Percentiles rank a stretch among this genome's conserved stretches.
phyloP scores from a whole-genome alignment of 305 asterid species.

The Fraxinus ornus region DNA sequence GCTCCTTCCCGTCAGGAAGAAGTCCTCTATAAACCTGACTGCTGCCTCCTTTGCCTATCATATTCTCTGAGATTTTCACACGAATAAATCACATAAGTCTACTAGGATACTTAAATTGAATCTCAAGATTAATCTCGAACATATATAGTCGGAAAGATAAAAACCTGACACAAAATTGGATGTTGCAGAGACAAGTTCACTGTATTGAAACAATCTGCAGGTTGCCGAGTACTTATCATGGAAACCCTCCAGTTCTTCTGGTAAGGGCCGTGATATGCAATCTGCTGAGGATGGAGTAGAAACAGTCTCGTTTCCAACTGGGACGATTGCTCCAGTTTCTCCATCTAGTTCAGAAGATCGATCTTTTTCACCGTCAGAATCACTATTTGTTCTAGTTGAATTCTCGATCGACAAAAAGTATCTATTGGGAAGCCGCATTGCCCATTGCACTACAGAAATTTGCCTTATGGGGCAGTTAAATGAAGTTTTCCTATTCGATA shows the following conservation, averaged over 20 bases:
- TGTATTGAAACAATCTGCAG: slow-evolving; percentile 66
- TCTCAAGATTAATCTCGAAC: background rate
- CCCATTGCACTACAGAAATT: slow-evolving; percentile 93
- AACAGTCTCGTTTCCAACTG: slow-evolving; percentile 36
- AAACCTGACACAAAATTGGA: slow-evolving; percentile 66
- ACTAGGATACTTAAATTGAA: background rate
- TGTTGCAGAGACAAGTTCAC: slow-evolving; percentile 76
- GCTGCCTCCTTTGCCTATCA: slow-evolving; percentile 95
- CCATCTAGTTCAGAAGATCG: slow-evolving; percentile 41
- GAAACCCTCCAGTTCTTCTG: slow-evolving; percentile 66
- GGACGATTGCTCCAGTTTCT: slow-evolving; percentile 70
- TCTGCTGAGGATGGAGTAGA: slow-evolving; percentile 42
- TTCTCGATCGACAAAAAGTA: slow-evolving; percentile 46
- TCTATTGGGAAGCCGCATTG: slow-evolving; percentile 69
- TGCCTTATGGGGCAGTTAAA: slow-evolving; percentile 39
- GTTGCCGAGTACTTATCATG: slow-evolving; percentile 83
- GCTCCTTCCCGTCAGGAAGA: slow-evolving; percentile 85
- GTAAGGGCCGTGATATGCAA: slow-evolving; percentile 37
- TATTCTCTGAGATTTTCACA: slow-evolving; percentile 51
- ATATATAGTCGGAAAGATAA: background rate
- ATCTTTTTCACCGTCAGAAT: slow-evolving; percentile 29
- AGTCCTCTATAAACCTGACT: slow-evolving; percentile 82
- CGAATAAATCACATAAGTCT: slow-evolving; percentile 7
- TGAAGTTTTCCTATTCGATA: slow-evolving; percentile 33
- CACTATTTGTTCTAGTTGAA: slow-evolving; percentile 29